These are phyloP conservation scores for Kappamyces sp. DNA, from an alignment of 192 early-diverging fungal genomes.

Conservation along the genomic window DNA sequence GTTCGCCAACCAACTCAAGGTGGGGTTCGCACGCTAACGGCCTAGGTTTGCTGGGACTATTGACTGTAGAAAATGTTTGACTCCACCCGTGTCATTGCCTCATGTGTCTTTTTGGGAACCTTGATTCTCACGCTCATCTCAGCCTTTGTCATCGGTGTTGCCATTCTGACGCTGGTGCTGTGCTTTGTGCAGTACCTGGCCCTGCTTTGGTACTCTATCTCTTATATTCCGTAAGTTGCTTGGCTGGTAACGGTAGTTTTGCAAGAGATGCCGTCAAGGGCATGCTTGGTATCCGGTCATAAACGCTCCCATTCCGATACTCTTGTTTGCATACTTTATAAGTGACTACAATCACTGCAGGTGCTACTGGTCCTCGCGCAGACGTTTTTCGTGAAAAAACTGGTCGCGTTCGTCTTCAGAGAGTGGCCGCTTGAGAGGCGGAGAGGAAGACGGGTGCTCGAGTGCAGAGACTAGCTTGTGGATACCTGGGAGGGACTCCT, in stretches of 20 bases:
- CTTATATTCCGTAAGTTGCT: conserved; percentile 67
- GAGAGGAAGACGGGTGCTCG: too few relatives aligned
- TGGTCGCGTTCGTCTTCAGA: too few relatives aligned
- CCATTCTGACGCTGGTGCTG: conserved; percentile 72
- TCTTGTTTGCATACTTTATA: too few relatives aligned
- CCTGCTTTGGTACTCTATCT: conserved; percentile 58
- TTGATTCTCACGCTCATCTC: conserved; percentile 69
- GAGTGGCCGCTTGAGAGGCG: too few relatives aligned
- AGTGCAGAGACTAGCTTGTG: too few relatives aligned
- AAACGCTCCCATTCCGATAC: too few relatives aligned
- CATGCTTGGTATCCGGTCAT: neutral
- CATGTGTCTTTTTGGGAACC: conserved; percentile 60
- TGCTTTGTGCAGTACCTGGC: conserved; percentile 86
- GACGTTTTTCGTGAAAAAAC: too few relatives aligned
- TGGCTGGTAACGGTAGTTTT: conserved; percentile 31
- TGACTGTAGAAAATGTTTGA: conserved; percentile 47
- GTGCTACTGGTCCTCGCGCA: too few relatives aligned
- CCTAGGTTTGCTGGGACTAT: conserved; percentile 7
- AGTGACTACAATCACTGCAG: too few relatives aligned
- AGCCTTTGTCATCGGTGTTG: conserved; percentile 57
- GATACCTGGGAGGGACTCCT: too few relatives aligned
- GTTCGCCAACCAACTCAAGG: conserved; percentile 79
- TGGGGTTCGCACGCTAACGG: conserved; percentile 15
- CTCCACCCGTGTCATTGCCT: conserved; percentile 65
- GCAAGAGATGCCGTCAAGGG: conserved; percentile 54